Conservation (phyloP, 306 rosid species). For the Cicer pinnatifidum region DNA sequence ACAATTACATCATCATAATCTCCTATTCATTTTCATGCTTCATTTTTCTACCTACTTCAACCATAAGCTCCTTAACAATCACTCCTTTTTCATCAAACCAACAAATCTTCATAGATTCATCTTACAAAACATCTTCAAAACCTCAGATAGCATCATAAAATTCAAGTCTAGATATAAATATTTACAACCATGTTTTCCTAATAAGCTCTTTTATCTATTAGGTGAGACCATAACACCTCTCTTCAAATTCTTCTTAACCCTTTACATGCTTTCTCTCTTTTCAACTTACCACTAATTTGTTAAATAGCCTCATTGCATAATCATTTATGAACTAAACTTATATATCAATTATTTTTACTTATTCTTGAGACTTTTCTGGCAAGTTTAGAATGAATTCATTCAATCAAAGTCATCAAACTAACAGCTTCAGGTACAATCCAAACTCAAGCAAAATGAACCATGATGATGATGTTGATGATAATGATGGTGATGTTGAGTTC, state of each 20-base stretch:
- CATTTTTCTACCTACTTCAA: slow-evolving; percentile 56
- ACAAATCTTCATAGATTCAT: slow-evolving; percentile 39
- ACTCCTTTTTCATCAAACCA: slow-evolving; percentile 39
- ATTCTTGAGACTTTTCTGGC: slow-evolving; percentile 8
- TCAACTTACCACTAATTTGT: slow-evolving; percentile 9
- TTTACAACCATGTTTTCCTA: too few relatives aligned
- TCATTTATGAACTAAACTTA: too few relatives aligned
- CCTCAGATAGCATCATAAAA: not conserved
- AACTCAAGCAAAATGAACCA: slow-evolving; percentile 45
- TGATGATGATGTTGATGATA: slow-evolving; percentile 31
- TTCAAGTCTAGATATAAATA: not conserved
- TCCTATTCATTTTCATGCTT: slow-evolving; percentile 48
- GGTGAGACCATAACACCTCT: slow-evolving; percentile 17
- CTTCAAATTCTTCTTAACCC: slow-evolving; percentile 30
- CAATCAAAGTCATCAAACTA: slow-evolving; percentile 51
- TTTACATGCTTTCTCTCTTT: slow-evolving; percentile 10
- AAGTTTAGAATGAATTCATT: slow-evolving; percentile 70
- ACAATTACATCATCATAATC: slow-evolving; percentile 46
- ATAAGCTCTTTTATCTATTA: not conserved
- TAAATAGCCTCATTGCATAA: too few relatives aligned
- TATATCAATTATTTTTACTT: too few relatives aligned
- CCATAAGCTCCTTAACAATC: slow-evolving; percentile 39
- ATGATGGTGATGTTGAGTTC: slow-evolving; percentile 59
- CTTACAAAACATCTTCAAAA: slow-evolving; percentile 25
- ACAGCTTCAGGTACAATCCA: slow-evolving; percentile 67